Base-by-base conservation (phyloP, 139 green algal genomes). In the Edaphochlamys debaryana region DNA sequence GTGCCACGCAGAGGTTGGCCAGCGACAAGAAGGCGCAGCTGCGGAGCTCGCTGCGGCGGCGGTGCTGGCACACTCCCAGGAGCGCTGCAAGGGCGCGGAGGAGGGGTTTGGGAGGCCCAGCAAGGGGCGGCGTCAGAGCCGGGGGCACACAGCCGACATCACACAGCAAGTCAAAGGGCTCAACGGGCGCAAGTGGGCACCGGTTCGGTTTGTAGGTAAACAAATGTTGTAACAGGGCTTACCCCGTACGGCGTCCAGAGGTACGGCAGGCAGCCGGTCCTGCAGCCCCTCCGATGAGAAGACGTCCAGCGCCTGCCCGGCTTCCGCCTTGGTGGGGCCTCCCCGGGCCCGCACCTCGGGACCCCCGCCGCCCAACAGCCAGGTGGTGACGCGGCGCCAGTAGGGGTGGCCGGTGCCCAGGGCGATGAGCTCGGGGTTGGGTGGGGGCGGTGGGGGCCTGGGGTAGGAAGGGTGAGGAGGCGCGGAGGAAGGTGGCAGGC, bases 271-370 rank as follows among this genome's bases (percentile, higher is more conserved):
- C 17, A 30, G 52, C 27, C 58, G 5, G 67, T 85, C 73, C 36
- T 74, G 13, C 23, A 30, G 36, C 0, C 64, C 75, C 27, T 58
- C 36, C n/a, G n/a, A n/a, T n/a, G n/a, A n/a, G n/a, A n/a, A n/a
- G n/a, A n/a, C n/a, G n/a, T 87, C 87, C 60, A 87, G 75, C 30
- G 29, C 17, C 37, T 85, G 71, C 7, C 73, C 86, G 48, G 50
- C 8, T 15, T 64, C 48, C 30, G 85, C 77, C 62, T 85, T 75
- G 2, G 25, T 2, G 37, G 40, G n/a, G 8, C 67, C 45, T 20
- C 29, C 32, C 64, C 62, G 32, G 72, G 38, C 80, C 86, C 72
- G 29, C 19, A 40, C 6, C 9, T 27, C 56, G 23, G 56, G 25
- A 1, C 2, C 56, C 23, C 73, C 71, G 40, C 42, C 74, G 17